Percentiles rank a stretch among this genome's conserved stretches.
phyloP scores from a whole-genome alignment of 352 stramenopile genomes.

The Pythium apleroticum region DNA sequence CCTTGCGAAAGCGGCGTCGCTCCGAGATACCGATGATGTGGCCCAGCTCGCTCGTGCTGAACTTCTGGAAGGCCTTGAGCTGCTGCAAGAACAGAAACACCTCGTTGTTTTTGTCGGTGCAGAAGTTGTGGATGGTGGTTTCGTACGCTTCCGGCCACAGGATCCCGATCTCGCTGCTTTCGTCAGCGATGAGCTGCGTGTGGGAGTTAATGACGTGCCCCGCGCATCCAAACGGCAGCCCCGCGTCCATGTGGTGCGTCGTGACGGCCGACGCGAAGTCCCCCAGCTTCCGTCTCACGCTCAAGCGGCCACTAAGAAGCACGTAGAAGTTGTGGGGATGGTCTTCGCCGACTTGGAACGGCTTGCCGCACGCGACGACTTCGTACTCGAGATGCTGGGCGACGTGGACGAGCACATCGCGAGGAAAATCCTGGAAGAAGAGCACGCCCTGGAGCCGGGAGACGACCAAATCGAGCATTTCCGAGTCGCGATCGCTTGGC shows the following conservation, averaged over 20 bases:
- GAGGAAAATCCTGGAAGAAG: conserved; percentile 71
- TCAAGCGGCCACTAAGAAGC: conserved; percentile 54
- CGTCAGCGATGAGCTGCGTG: conserved; percentile 58
- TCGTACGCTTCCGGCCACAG: conserved; percentile 61
- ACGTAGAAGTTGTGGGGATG: conserved; percentile 74
- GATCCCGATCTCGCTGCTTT: conserved; percentile 65
- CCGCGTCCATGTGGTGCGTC: conserved; percentile 60
- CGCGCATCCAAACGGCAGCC: conserved; percentile 57
- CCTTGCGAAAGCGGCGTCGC: conserved; percentile 62
- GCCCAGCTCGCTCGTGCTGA: conserved; percentile 62
- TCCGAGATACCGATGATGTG: conserved; percentile 78
- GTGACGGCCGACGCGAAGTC: conserved; percentile 64
- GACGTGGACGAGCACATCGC: conserved; percentile 40
- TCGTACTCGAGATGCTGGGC: conserved; percentile 63
- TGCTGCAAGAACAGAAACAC: conserved; percentile 70
- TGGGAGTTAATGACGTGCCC: conserved; percentile 50
- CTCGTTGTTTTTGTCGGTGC: conserved; percentile 59
- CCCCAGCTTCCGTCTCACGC: conserved; percentile 54
- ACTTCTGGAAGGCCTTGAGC: conserved; percentile 57
- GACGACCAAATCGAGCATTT: conserved; percentile 51
- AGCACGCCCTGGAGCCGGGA: conserved; percentile 50
- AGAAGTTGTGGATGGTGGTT: conserved; percentile 52
- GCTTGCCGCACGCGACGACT: conserved; percentile 60
- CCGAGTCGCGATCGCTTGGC: conserved; percentile 35
- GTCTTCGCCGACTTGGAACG: conserved; percentile 52